Evolutionary conservation across 1,284 basidiomycete genomes (phyloP).

Genomic region (Butyriboletus appendiculatus): DNA sequence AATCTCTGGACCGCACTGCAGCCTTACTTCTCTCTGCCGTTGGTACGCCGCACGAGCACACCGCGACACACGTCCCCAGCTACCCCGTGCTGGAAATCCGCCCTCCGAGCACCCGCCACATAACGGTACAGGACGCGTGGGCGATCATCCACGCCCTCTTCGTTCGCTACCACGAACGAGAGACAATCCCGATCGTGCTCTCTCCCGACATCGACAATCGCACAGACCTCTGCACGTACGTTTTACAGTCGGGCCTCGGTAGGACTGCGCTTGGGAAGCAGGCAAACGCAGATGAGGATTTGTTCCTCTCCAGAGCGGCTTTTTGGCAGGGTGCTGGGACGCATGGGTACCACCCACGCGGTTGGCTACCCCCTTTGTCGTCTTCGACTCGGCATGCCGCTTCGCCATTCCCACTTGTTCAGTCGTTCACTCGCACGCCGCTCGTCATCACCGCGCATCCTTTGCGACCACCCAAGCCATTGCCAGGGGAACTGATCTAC

Average conservation of each 20-base stretch:
- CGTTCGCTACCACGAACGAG: slow-evolving; percentile 29
- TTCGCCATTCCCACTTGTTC: slow-evolving; percentile 41
- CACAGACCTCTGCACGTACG: slow-evolving; percentile 22
- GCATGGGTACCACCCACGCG: slow-evolving; percentile 37
- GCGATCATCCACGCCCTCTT: slow-evolving; percentile 33
- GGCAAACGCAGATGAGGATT: slow-evolving; percentile 23
- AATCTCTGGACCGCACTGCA: slow-evolving; percentile 2
- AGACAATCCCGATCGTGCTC: slow-evolving; percentile 35
- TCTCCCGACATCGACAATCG: slow-evolving; percentile 13
- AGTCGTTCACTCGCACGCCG: slow-evolving; percentile 48
- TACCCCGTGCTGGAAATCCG: slow-evolving; percentile 34
- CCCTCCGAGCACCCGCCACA: slow-evolving; percentile 1
- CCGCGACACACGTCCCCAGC: slow-evolving; percentile 32
- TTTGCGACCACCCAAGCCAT: slow-evolving; percentile 54
- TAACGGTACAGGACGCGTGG: slow-evolving; percentile 34
- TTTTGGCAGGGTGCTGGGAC: slow-evolving; percentile 60
- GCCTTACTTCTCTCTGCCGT: slow-evolving; percentile 33
- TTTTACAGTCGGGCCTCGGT: slow-evolving; percentile 31
- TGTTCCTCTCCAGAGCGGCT: slow-evolving; percentile 45
- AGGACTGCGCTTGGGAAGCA: slow-evolving; percentile 7
- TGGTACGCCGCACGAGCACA: slow-evolving; percentile 33
- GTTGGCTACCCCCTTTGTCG: slow-evolving; percentile 42
- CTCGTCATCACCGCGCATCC: slow-evolving; percentile 54
- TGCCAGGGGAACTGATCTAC: slow-evolving; percentile 47
- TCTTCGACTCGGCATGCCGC: slow-evolving; percentile 23